These are phyloP conservation scores for Colletotrichum caudatum DNA, from an alignment of 2,329 filamentous ascomycete species.

Conservation along the genomic window DNA sequence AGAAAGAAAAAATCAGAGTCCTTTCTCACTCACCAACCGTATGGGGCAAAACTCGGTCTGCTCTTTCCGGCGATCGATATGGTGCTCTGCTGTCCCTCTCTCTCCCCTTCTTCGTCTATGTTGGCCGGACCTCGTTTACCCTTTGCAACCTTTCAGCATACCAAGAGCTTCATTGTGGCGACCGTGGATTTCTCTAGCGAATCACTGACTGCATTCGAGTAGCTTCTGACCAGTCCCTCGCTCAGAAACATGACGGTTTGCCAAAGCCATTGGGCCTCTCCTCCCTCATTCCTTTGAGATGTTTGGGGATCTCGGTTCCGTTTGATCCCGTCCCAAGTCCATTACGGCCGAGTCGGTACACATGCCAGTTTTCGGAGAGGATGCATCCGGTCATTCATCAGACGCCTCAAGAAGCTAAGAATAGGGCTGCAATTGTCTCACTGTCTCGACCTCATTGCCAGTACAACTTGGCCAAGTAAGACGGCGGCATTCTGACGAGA, in stretches of 20 bases:
- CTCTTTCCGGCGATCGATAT: not conserved
- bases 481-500: not conserved
- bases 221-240: not conserved
- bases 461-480: not conserved
- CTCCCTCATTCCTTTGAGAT: not conserved
- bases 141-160: not conserved
- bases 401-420: constrained; percentile 10
- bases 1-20: not conserved
- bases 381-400: constrained; percentile 21
- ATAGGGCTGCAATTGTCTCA: not conserved
- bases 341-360: constrained; percentile 8
- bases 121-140: not conserved
- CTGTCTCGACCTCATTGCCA: not conserved
- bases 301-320: not conserved
- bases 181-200: not conserved
- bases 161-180: not conserved
- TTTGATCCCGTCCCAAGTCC: too few relatives aligned
- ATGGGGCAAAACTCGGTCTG: not conserved
- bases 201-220: too few relatives aligned
- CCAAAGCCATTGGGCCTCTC: not conserved
- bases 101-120: not conserved
- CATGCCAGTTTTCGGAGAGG: not conserved
- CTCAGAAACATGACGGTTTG: not conserved
- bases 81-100: not conserved
- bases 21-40: not conserved